Evolutionary conservation across 2,329 filamentous ascomycete genomes (phyloP).

Genomic region (Triangularia setosa): DNA sequence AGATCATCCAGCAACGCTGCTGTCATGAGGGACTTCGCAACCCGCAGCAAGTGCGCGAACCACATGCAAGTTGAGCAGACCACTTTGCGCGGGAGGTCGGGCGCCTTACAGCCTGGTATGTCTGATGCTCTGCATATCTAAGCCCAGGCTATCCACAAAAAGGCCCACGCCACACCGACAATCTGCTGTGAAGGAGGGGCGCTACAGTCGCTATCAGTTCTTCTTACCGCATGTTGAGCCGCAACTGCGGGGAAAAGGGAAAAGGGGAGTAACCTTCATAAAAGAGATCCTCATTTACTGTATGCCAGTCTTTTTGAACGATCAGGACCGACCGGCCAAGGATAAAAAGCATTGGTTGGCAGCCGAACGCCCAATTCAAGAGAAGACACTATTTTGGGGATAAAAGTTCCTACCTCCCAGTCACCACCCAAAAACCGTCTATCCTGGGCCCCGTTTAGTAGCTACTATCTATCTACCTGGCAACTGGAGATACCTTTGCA

Average conservation of each 20-base stretch:
- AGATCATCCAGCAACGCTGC: not conserved
- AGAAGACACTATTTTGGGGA: too few relatives aligned
- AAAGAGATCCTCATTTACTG: not conserved
- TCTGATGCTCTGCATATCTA: not conserved
- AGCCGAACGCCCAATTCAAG: too few relatives aligned
- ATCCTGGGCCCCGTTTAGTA: too few relatives aligned
- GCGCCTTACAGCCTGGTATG: not conserved
- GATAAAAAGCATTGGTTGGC: not conserved
- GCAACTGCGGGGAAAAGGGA: not conserved
- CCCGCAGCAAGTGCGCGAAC: not conserved
- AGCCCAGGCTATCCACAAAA: not conserved
- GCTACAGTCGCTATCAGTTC: not conserved
- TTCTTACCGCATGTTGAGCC: not conserved
- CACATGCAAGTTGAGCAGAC: not conserved
- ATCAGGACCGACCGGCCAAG: not conserved
- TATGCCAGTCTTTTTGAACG: not conserved
- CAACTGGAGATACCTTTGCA: too few relatives aligned
- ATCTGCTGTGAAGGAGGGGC: not conserved
- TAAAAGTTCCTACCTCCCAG: too few relatives aligned
- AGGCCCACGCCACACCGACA: not conserved
- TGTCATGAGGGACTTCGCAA: not conserved
- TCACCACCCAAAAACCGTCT: too few relatives aligned
- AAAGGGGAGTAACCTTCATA: not conserved
- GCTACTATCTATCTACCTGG: too few relatives aligned
- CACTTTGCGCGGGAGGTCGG: not conserved